Base-by-base conservation (phyloP, 2,329 filamentous ascomycete species). In the Fusarium sarcochroum region DNA sequence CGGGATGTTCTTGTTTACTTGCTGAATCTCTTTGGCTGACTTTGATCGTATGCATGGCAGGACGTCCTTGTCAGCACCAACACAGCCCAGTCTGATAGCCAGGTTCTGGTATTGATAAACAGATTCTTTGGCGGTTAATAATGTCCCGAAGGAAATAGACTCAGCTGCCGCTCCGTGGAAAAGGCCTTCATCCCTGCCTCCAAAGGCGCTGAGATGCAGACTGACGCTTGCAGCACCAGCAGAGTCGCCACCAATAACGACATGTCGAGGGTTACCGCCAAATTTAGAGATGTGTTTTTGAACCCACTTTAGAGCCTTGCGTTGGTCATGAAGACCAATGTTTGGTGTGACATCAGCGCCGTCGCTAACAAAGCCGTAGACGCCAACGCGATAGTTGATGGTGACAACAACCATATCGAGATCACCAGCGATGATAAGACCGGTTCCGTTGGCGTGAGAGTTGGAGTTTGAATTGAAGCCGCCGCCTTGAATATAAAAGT, bases 321-420 rank as follows among this genome's bases (percentile, higher is more conserved):
- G 81, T 76, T 93, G 91, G 75, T 94, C 91, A 34, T 86, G 85
- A 1, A 94, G 80, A 2, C 92, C 92, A 69, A 89, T 89, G 76
- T 94, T 94, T 35, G 89, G 75, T 58, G 84, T 86, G 4, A 87
- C 85, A 68, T 67, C 73, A 69, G 90, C 85, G 17, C 85, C 79
- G 56, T 88, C 83, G 3, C 87, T 86, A 14, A 94, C 82, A 74
- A 94, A 94, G 0, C 92, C 92, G 69, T 89, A 93, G 0, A 87
- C 85, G 0, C 91, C 91, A 13, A 94, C 90, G 7, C 92, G 89
- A 75, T 94, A 94, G 78, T 93, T 94, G 78, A 93, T 86, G 11
- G 84, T 90, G 3, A 94, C 90, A 1, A 93, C 87, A 0, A 94
- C 80, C 25, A 93, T 89, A 58, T 86, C 80, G 37, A 84, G 82